phyloP scores from a whole-genome alignment of 2,329 filamentous ascomycete species.

The Aureobasidium sp. region DNA sequence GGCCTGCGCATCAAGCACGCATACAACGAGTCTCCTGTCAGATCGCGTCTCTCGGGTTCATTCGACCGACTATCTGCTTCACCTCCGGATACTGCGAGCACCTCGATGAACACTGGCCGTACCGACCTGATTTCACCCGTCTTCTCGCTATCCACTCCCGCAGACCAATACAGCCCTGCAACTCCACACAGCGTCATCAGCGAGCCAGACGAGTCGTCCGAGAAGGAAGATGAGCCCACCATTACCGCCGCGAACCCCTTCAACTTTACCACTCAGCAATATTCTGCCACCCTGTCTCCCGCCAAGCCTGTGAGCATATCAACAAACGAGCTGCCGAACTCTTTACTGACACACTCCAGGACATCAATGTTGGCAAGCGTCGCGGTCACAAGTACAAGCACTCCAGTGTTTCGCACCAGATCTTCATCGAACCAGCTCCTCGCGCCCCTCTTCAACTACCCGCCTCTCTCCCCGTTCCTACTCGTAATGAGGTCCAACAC shows the following conservation, averaged over 20 bases:
- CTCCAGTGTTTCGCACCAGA: conserved; percentile 90
- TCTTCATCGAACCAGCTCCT: conserved; percentile 85
- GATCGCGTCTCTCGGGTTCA: conserved; percentile 5
- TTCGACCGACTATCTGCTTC: conserved; percentile 14
- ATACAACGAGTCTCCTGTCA: conserved; percentile 10
- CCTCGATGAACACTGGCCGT: conserved; percentile 8
- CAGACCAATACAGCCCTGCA: conserved; percentile 23
- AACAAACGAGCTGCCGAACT: conserved; percentile 3
- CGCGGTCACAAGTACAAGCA: conserved; percentile 97
- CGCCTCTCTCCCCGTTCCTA: conserved; percentile 85
- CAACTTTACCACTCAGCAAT: conserved; percentile 73
- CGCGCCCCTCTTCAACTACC: conserved; percentile 82
- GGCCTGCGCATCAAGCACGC: conserved; percentile 21
- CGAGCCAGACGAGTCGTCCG: conserved; percentile 22
- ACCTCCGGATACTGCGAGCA: conserved; percentile 4
- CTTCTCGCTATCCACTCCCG: conserved; percentile 16
- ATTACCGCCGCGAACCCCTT: conserved; percentile 57
- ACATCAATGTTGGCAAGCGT: conserved; percentile 64
- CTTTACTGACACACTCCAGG: conserved; percentile 42
- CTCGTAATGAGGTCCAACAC: conserved; percentile 74
- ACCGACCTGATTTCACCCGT: conserved; percentile 15
- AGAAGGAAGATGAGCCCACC: conserved; percentile 19
- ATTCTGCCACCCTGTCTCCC: conserved; percentile 25
- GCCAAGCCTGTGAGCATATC: conserved; percentile 56
- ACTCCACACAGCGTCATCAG: conserved; percentile 27